phyloP scores from a whole-genome alignment of 371 early-diverging fungal species.

The Actinomortierella wolfii region DNA sequence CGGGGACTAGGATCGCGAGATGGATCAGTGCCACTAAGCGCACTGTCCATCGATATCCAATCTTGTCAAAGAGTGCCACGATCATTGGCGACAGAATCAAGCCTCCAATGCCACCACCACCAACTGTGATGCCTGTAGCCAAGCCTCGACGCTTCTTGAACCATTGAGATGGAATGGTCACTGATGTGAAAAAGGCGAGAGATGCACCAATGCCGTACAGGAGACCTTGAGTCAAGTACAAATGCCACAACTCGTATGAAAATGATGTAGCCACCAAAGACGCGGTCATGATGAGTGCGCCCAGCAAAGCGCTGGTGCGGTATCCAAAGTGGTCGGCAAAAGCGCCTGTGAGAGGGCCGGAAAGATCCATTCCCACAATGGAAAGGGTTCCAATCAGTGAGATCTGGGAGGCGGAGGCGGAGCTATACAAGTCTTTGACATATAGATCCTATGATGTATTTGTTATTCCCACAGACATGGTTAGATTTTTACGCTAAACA shows the following conservation, averaged over 20 bases:
- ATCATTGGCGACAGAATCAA: constrained; percentile 56
- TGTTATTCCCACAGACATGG: too few species aligned
- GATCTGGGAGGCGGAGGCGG: constrained; percentile 34
- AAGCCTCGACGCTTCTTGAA: constrained; percentile 69
- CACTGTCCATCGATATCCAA: constrained; percentile 38
- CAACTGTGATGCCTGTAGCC: constrained; percentile 75
- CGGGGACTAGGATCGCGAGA: constrained; percentile 51
- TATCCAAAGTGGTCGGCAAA: constrained; percentile 64
- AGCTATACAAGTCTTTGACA: constrained; percentile 23
- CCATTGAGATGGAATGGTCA: constrained; percentile 74
- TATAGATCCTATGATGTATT: constrained; percentile 23
- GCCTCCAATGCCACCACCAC: constrained; percentile 70
- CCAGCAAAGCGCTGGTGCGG: constrained; percentile 57
- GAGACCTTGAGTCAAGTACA: constrained; percentile 72
- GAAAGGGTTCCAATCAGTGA: constrained; percentile 62
- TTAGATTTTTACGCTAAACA: too few species aligned
- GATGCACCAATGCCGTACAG: constrained; percentile 67
- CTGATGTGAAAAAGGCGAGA: constrained; percentile 64
- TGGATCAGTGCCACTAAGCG: constrained; percentile 47
- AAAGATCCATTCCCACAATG: constrained; percentile 48
- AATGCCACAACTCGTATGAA: constrained; percentile 52
- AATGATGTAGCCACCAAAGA: constrained; percentile 35
- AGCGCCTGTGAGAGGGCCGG: constrained; percentile 65
- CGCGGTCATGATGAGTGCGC: constrained; percentile 48
- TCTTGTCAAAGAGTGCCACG: constrained; percentile 44